A percentile compares a stretch with the other conserved stretches of the same genome.
Conservation (phyloP, 495 filamentous ascomycete species). For the Neurospora sp. region DNA sequence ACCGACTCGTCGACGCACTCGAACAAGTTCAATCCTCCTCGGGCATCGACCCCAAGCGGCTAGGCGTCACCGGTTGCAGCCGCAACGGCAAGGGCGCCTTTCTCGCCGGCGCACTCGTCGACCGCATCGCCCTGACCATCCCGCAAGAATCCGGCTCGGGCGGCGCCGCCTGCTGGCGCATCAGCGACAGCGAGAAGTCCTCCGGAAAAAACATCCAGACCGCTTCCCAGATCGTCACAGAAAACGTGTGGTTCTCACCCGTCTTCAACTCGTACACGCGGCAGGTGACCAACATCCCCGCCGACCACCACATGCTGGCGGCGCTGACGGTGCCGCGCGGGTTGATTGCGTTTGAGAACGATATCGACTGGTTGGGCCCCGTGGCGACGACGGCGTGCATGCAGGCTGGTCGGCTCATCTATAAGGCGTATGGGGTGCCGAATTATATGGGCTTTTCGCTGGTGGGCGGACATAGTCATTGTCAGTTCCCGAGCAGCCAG, state of each 20-base stretch:
- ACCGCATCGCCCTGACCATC: conserved; percentile 43
- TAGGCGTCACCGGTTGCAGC: conserved; percentile 44
- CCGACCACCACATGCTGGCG: conserved; percentile 43
- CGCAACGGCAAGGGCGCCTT: conserved; percentile 49
- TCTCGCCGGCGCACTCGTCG: conserved; percentile 37
- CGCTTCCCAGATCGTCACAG: conserved; percentile 36
- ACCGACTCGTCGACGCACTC: conserved; percentile 42
- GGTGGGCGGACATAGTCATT: conserved; percentile 44
- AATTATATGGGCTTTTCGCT: conserved; percentile 46
- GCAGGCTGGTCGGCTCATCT: conserved; percentile 41
- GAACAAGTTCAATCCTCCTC: conserved; percentile 34
- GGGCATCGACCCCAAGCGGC: conserved; percentile 37
- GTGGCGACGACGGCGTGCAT: conserved; percentile 43
- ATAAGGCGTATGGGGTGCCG: conserved; percentile 39
- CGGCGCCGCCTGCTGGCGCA: conserved; percentile 44
- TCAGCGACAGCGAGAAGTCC: conserved; percentile 35
- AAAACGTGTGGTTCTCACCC: conserved; percentile 44
- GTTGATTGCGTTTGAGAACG: conserved; percentile 41
- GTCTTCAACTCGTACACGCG: conserved; percentile 30
- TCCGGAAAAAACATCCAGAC: conserved; percentile 48
- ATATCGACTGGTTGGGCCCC: conserved; percentile 47
- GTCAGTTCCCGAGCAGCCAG: conserved; percentile 42
- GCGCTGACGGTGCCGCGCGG: conserved; percentile 38
- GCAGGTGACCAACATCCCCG: conserved; percentile 29
- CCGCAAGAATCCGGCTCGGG: conserved; percentile 46